Percentiles rank a stretch among this genome's conserved stretches.
phyloP scores from a whole-genome alignment of 2,329 filamentous ascomycete genomes.

The Blastomyces emzantsi region DNA sequence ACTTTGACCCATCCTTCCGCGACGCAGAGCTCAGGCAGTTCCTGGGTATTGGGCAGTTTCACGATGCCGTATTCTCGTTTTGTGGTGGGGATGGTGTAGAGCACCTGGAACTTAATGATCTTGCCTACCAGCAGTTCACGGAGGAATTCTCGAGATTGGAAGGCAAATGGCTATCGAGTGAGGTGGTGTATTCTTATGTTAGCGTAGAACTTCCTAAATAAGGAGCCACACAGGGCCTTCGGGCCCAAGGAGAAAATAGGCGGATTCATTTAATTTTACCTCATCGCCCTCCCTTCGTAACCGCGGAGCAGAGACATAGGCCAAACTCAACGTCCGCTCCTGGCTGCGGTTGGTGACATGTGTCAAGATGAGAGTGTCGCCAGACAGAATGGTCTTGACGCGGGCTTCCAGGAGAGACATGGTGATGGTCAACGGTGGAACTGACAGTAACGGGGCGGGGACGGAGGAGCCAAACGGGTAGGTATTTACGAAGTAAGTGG shows the following conservation, averaged over 20 bases:
- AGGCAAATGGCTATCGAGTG: constrained; percentile 60
- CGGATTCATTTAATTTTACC: constrained; percentile 31
- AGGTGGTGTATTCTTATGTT: neutral
- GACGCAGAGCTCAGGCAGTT: constrained; percentile 72
- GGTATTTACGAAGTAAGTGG: neutral
- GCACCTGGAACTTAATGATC: constrained; percentile 69
- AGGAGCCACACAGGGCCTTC: neutral
- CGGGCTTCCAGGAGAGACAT: constrained; percentile 48
- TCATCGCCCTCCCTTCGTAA: constrained; percentile 84
- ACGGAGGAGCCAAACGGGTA: neutral
- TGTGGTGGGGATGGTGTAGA: constrained; percentile 74
- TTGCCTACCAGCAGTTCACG: constrained; percentile 79
- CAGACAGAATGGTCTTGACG: constrained; percentile 90
- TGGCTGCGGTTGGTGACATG: constrained; percentile 70
- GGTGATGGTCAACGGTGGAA: constrained; percentile 11
- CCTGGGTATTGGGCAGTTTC: constrained; percentile 52
- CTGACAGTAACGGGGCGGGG: neutral
- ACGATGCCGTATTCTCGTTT: constrained; percentile 83
- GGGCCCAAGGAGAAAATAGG: neutral
- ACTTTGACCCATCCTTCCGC: constrained; percentile 89
- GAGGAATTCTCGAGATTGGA: constrained; percentile 89
- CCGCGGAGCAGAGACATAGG: constrained; percentile 83
- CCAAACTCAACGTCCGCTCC: constrained; percentile 81
- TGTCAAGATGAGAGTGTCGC: constrained; percentile 79
- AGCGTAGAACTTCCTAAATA: neutral